phyloP scores from a whole-genome alignment of 2,329 filamentous ascomycete genomes.

The Colletotrichum sansevieriae region DNA sequence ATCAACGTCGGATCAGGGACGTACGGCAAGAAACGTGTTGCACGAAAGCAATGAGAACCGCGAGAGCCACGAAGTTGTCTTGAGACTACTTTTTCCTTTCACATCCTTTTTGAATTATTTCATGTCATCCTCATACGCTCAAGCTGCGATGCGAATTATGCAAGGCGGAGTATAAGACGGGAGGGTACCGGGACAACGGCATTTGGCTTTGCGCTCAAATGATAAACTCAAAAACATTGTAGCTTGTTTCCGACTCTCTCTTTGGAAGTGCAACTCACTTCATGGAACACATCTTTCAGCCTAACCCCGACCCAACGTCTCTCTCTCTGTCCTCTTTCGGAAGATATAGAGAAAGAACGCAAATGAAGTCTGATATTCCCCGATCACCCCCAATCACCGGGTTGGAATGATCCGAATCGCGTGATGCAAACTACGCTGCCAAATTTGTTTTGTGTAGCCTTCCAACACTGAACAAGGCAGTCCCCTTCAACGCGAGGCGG shows the following conservation, averaged over 20 bases:
- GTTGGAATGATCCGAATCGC: slow-evolving; percentile 1
- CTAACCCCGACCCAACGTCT: background rate
- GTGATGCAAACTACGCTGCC: too few species aligned
- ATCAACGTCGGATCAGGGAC: background rate
- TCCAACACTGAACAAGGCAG: slow-evolving; percentile 25
- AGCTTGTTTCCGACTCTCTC: background rate
- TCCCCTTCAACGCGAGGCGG: slow-evolving; percentile 29
- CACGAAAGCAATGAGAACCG: background rate
- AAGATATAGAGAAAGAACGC: background rate
- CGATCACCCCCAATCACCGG: background rate
- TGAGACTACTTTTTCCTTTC: slow-evolving; percentile 1
- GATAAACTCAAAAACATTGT: background rate
- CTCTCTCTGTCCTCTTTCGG: background rate
- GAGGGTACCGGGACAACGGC: too few species aligned
- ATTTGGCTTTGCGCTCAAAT: slow-evolving; percentile 11
- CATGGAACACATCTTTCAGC: too few species aligned
- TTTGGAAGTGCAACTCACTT: too few species aligned
- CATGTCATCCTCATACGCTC: slow-evolving; percentile 7
- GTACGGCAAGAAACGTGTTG: background rate
- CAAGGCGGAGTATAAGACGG: too few species aligned
- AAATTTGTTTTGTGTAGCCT: background rate
- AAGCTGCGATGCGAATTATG: background rate
- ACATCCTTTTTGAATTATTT: slow-evolving; percentile 23
- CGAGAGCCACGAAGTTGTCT: background rate
- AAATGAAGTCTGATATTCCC: slow-evolving; percentile 23